Base-by-base conservation (phyloP, 257 asterid genomes). In the Ballota nigra region DNA sequence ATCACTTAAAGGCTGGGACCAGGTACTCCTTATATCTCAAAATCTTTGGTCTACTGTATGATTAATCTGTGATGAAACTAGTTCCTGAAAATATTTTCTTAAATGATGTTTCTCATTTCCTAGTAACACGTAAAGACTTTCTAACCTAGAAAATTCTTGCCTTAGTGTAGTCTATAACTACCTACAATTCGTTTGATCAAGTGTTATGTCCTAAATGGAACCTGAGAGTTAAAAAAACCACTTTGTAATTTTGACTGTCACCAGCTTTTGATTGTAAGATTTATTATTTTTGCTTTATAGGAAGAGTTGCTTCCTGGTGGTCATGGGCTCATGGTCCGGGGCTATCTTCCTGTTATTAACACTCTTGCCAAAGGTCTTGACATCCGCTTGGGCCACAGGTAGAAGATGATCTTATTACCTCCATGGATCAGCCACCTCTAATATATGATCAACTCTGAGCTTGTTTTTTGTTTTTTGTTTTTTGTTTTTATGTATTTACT, bases 221-320 rank as follows among this genome's bases (percentile, higher is more conserved):
- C 4, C 23, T 4, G 26, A 8, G 49, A 23, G 20, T 33, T 4
- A 19, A 53, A 22, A 63, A 26, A 15, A 43, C 51, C 45, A 43
- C 29, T 26, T 31, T 36, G 2, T 15, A 43, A 53, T 38, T 47
- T 40, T 49, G 52, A 5, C 33, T 13, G 63, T 63, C 4, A 23
- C 28, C 43, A 13, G 16, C 68, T 18, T 71, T 24, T 43, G 65
- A 63, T 74, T 40, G 31, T 65, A n/a, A 15, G 41, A 68, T 62
- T 66, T 23, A 5, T 23, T 36, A 40, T 38, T 8, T 53, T 73
- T 72, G 51, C 51, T 69, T 66, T 70, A 58, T 78, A 91, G 98
- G 99, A 95, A 80, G 98, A 74, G 72, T 78, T 95, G 93, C 95
- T 95, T 69, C 98, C 99, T 24, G 98, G 99, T 67, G 99, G 99